A percentile compares a stretch with the other conserved stretches of the same genome.
These are phyloP conservation scores for Rosa rugosa DNA, from an alignment of 306 rosid genomes.

Conservation along the genomic window DNA sequence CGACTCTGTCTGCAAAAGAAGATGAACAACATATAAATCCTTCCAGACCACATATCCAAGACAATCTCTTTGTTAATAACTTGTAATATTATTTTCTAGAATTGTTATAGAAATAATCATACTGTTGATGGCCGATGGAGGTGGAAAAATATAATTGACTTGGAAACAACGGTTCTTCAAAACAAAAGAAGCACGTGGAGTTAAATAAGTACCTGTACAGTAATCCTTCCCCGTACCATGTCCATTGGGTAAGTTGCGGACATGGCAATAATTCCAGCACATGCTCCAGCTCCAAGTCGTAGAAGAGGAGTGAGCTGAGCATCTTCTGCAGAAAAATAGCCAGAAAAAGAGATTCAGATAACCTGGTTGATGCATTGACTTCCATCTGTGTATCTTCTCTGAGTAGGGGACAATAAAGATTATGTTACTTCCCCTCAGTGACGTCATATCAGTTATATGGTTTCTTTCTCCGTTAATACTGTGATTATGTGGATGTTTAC, in stretches of 20 bases:
- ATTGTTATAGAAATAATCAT: not conserved
- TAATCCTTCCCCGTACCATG: conserved; percentile 98
- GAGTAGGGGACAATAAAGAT: not conserved
- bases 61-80: not conserved
- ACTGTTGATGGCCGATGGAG: not conserved
- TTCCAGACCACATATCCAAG: not conserved
- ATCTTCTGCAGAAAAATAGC: conserved; percentile 59
- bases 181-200: conserved; percentile 13
- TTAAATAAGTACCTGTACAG: conserved; percentile 74
- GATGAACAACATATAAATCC: conserved; percentile 15
- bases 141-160: not conserved
- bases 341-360: conserved; percentile 12
- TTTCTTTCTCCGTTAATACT: not conserved
- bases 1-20: conserved; percentile 66
- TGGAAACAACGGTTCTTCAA: not conserved
- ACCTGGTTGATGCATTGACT: conserved; percentile 1
- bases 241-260: conserved; percentile 99
- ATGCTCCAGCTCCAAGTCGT: conserved; percentile 99
- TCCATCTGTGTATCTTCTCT: not conserved
- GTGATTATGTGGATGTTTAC: not conserved
- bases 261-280: conserved; percentile 99
- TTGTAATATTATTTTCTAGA: not conserved
- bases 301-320: conserved; percentile 92
- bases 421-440: not conserved
- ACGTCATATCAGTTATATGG: conserved; percentile 4